Conservation (phyloP, 441 rosid species). For the Adansonia madagascariensis region DNA sequence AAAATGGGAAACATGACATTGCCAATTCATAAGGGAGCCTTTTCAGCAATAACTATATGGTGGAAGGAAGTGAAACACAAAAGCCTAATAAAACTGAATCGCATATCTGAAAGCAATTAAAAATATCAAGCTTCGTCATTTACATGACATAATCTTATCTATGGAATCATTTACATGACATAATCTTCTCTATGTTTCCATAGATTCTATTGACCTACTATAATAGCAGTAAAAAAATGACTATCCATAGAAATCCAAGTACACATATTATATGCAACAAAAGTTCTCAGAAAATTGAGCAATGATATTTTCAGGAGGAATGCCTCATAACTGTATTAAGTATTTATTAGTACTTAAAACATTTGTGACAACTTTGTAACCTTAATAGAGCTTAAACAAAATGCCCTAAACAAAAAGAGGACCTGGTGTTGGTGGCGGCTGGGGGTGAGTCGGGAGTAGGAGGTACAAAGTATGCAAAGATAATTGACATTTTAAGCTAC, state of each 20-base stretch:
- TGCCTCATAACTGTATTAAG: background rate
- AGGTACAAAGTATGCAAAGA: background rate
- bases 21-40: slow-evolving; percentile 14
- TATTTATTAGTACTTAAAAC: slow-evolving; percentile 17
- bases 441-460: background rate
- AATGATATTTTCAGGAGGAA: background rate
- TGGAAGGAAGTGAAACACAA: background rate
- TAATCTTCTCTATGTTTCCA: background rate
- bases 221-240: slow-evolving; percentile 4
- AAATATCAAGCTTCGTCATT: slow-evolving; percentile 1
- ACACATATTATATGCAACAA: background rate
- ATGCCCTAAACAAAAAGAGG: background rate
- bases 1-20: background rate
- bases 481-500: background rate
- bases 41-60: slow-evolving; percentile 1
- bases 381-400: background rate
- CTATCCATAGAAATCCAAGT: background rate
- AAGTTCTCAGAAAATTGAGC: background rate
- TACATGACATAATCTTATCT: background rate
- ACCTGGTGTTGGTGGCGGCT: background rate
- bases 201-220: background rate
- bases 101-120: background rate
- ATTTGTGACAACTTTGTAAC: background rate
- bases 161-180: background rate
- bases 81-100: background rate